These are phyloP conservation scores for Tephrocybe sp. DNA, from an alignment of 768 basidiomycete genomes.

Conservation along the genomic window DNA sequence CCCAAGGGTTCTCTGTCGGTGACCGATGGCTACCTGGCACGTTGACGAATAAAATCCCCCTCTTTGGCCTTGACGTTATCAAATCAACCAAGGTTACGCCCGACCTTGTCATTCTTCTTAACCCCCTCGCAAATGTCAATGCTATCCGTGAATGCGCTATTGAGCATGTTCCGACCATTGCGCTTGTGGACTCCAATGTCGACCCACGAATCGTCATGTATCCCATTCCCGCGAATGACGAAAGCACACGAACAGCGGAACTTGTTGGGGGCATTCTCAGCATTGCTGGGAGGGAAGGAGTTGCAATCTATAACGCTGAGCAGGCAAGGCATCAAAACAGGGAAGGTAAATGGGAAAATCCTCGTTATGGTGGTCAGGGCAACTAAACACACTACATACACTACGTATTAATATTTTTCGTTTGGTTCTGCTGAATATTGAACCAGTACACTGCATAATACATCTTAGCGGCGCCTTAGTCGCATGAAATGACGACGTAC, in stretches of 20 bases:
- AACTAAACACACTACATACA: constrained; percentile 11
- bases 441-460: constrained; percentile 62
- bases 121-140: constrained; percentile 79
- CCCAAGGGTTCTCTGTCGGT: constrained; percentile 80
- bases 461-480: constrained; percentile 16
- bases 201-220: constrained; percentile 98
- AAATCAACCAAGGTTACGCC: constrained; percentile 61
- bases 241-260: constrained; percentile 87
- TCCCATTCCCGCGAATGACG: constrained; percentile 98
- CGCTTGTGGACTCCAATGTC: constrained; percentile 90
- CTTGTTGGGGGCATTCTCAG: constrained; percentile 87
- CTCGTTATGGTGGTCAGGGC: constrained; percentile 7
- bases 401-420: constrained; percentile 17
- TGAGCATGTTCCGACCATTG: constrained; percentile 90
- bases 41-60: constrained; percentile 78
- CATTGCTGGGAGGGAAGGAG: constrained; percentile 78
- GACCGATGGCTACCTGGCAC: constrained; percentile 95
- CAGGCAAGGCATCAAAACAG: constrained; percentile 27
- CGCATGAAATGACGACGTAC: constrained; percentile 36
- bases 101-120: constrained; percentile 88
- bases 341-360: constrained; percentile 16
- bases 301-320: constrained; percentile 42
- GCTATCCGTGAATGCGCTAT: constrained; percentile 91
- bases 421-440: constrained; percentile 52
- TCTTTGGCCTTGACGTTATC: constrained; percentile 62